Conservation (phyloP, 805 yeast species). For the Kazachstania bromeliacearum region DNA sequence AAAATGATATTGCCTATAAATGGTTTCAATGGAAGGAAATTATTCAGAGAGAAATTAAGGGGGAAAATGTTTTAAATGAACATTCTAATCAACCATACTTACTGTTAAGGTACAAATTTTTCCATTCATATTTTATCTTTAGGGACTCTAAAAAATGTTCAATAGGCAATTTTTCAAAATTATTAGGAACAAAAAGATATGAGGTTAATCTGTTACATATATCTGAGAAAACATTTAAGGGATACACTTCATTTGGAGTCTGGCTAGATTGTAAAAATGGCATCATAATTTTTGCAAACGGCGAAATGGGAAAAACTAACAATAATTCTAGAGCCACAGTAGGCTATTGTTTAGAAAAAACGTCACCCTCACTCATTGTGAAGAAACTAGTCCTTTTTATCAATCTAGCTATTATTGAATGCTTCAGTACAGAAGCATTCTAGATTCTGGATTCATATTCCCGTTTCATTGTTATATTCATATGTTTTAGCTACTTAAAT, state of each 20-base stretch:
- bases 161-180: neutral
- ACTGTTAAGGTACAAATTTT: neutral
- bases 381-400: conserved; percentile 3
- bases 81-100: too few relatives aligned
- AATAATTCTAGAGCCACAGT: neutral
- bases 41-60: neutral
- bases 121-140: neutral
- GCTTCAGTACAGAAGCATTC: neutral
- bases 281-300: conserved; percentile 5
- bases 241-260: conserved; percentile 2
- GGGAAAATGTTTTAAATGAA: neutral
- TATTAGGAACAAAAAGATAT: neutral
- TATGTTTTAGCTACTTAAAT: too few relatives aligned
- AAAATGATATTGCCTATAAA: neutral
- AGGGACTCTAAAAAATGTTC: neutral
- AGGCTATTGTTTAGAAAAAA: neutral
- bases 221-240: too few relatives aligned
- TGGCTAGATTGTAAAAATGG: conserved; percentile 6
- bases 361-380: neutral
- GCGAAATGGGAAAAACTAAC: neutral
- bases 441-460: neutral
- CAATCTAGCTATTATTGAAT: conserved; percentile 3
- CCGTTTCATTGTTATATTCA: too few relatives aligned
- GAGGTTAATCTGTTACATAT: too few relatives aligned
- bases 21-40: neutral